These are phyloP conservation scores for Lactarius sp. DNA, from an alignment of 768 basidiomycete genomes.

Conservation along the genomic window DNA sequence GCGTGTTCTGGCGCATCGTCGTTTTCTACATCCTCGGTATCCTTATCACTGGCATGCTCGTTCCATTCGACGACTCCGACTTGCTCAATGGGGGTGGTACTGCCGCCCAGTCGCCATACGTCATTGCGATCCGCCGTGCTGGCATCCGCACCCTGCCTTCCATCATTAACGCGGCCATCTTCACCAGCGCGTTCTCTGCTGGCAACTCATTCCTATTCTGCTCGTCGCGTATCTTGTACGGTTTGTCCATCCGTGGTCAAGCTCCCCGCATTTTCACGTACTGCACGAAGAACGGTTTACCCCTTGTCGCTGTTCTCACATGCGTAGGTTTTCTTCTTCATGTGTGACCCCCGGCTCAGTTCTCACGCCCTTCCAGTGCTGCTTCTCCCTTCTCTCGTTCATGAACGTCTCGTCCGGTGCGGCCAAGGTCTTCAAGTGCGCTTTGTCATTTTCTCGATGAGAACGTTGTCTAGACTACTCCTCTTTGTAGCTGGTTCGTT, in stretches of 20 bases:
- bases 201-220: constrained; percentile 62
- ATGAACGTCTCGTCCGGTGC: constrained; percentile 59
- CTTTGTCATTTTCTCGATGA: constrained; percentile 9
- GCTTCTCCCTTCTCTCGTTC: constrained; percentile 51
- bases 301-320: constrained; percentile 36
- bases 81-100: constrained; percentile 50
- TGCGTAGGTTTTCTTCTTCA: constrained; percentile 27
- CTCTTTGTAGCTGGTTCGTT: constrained; percentile 54
- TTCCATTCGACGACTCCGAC: constrained; percentile 56
- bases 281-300: constrained; percentile 49
- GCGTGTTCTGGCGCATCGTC: constrained; percentile 77
- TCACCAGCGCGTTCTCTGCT: constrained; percentile 70
- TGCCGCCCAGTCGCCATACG: constrained; percentile 80
- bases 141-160: constrained; percentile 64
- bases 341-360: not conserved
- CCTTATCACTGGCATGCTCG: constrained; percentile 73
- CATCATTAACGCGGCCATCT: constrained; percentile 67
- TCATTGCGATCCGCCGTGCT: constrained; percentile 70
- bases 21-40: constrained; percentile 75
- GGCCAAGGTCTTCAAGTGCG: constrained; percentile 52
- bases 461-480: not conserved
- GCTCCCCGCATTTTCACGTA: constrained; percentile 42
- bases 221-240: constrained; percentile 40
- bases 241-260: constrained; percentile 37
- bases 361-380: constrained; percentile 29